These are phyloP conservation scores for Nothophytophthora sp. DNA, from an alignment of 352 stramenopile genomes.

Conservation along the genomic window DNA sequence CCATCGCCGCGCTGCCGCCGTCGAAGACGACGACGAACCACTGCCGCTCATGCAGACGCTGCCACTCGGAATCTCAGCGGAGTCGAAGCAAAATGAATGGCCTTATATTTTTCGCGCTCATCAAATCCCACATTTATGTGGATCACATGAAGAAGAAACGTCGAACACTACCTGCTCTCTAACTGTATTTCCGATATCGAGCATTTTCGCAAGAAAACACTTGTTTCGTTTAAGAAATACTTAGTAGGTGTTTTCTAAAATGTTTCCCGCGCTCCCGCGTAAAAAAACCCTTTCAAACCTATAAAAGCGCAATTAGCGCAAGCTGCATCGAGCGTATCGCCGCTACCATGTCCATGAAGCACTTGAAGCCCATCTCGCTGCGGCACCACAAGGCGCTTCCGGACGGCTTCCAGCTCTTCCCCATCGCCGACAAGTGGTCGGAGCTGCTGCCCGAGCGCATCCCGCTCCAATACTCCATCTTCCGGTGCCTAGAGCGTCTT, in stretches of 20 bases:
- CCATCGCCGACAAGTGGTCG: conserved; percentile 73
- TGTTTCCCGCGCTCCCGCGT: neutral
- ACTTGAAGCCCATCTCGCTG: conserved; percentile 68
- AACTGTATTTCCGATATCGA: no score
- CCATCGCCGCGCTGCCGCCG: conserved; percentile 31
- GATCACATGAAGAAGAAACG: neutral
- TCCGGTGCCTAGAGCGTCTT: conserved; percentile 44
- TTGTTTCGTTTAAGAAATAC: no score
- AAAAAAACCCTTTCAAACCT: conserved; percentile 1
- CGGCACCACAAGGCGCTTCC: conserved; percentile 32
- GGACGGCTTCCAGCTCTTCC: conserved; percentile 67
- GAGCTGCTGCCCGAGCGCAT: conserved; percentile 62
- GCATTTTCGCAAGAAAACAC: no score
- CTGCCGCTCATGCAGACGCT: conserved; percentile 19
- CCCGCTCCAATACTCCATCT: conserved; percentile 78
- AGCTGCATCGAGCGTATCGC: no score
- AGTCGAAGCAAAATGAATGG: no score
- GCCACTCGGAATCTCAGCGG: no score
- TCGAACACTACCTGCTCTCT: no score
- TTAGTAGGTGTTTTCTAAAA: no score
- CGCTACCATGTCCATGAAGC: conserved; percentile 55
- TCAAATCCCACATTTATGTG: no score
- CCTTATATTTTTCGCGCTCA: neutral
- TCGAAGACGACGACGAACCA: neutral
- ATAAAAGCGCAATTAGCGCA: no score